Conservation (phyloP, 1,284 basidiomycete genomes). For the Rhodotorula sp. region DNA sequence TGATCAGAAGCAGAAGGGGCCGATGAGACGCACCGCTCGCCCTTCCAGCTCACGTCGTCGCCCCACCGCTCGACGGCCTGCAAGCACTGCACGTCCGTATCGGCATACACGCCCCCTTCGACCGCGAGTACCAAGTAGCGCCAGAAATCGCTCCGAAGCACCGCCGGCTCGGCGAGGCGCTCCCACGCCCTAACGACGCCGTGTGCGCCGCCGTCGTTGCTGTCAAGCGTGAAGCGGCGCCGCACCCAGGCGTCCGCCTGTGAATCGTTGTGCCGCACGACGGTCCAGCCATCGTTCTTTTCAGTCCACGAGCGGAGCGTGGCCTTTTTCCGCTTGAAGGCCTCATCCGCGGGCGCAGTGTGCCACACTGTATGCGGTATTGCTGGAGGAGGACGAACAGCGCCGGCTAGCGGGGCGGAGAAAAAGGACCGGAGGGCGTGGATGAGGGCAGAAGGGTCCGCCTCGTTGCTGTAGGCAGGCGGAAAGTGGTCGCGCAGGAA, state of each 20-base stretch:
- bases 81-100: conserved; percentile 40
- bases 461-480: conserved; percentile 1
- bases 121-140: conserved; percentile 41
- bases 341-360: conserved; percentile 10
- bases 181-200: conserved; percentile 27
- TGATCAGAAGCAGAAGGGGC: too few species aligned
- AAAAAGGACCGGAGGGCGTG: conserved; percentile 27
- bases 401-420: background rate
- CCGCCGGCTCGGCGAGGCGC: conserved; percentile 14
- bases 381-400: background rate
- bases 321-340: conserved; percentile 8
- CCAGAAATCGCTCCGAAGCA: conserved; percentile 42
- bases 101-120: conserved; percentile 44
- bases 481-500: conserved; percentile 31
- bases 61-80: conserved; percentile 39
- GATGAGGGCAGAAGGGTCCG: conserved; percentile 25
- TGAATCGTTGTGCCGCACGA: conserved; percentile 17
- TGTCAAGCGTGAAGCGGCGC: conserved; percentile 2
- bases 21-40: conserved; percentile 8
- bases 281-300: conserved; percentile 3
- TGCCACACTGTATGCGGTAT: conserved; percentile 20
- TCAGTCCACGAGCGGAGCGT: background rate
- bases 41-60: conserved; percentile 18
- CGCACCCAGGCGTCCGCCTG: conserved; percentile 24
- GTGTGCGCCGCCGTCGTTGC: background rate